Base-by-base conservation (phyloP, 805 yeast genomes). In the Candida rishiriensis region DNA sequence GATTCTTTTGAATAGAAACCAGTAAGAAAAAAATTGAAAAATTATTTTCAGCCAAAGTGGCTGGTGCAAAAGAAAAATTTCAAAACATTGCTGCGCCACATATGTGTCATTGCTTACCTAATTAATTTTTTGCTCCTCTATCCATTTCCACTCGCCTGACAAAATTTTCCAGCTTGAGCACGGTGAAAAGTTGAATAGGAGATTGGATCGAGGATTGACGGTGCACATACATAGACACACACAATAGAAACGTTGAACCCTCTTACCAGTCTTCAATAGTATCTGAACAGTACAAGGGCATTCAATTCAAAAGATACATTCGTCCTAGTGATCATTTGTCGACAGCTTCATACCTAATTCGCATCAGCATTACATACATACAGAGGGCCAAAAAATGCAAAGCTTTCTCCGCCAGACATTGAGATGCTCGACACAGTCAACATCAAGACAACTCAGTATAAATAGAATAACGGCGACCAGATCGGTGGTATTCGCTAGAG, bases 401-500 rank as follows among this genome's bases (percentile, higher is more conserved):
- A 44, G 37, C 26, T 36, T 44, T n/a, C 15, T 44, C 18, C 34
- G 34, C 36, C 39, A 44, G 13, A 29, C 36, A 10, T 16, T 41
- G 6, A 44, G 42, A 21, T 38, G 34, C 13, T 16, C 44, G 26
- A 21, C 37, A 2, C 29, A 37, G 9, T 28, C 18, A 16, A 10
- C 38, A 21, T 28, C 41, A 16, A 38, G 12, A 26, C 26, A 36
- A 15, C 15, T 36, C n/a, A 21, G 26, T 7, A 40, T 42, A 40
- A 29, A 26, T 26, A 32, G 15, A 29, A 42, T 21, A 43, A 47
- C 43, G 39, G 30, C 48, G 18, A 47, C 36, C 8, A 52, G 66
- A 50, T 43, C 46, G 8, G 63, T 66, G 43, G 70, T 66, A 21
- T 58, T 76, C 59, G 79, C 72, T 36, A 64, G 69, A 46, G 78